A percentile compares a stretch with the other conserved stretches of the same genome.
These are phyloP conservation scores for Pelargonium fulgidum DNA, from an alignment of 441 rosid species.

Conservation along the genomic window DNA sequence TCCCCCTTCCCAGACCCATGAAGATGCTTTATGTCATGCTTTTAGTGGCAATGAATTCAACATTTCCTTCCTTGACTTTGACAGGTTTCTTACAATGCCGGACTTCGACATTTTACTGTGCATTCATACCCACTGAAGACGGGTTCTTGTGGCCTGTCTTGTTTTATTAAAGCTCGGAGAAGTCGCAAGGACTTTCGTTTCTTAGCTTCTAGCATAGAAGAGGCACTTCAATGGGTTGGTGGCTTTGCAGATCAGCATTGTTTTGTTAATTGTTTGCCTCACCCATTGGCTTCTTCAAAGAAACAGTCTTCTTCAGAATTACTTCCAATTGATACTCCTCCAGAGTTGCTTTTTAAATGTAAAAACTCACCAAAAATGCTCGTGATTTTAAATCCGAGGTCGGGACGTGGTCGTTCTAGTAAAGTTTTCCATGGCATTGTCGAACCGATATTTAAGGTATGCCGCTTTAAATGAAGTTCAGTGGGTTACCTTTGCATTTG, in stretches of 20 bases:
- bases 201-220: conserved; percentile 66
- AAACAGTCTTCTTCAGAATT: conserved; percentile 88
- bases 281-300: conserved; percentile 85
- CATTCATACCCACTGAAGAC: conserved; percentile 75
- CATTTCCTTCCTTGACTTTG: conserved; percentile 18
- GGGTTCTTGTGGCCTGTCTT: conserved; percentile 64
- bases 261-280: conserved; percentile 86
- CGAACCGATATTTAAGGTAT: conserved; percentile 95
- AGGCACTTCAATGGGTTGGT: conserved; percentile 97
- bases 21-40: not conserved
- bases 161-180: conserved; percentile 73
- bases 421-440: conserved; percentile 82
- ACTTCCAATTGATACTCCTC: conserved; percentile 75
- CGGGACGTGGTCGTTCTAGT: conserved; percentile 94
- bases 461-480: conserved; percentile 1
- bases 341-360: conserved; percentile 83
- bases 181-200: conserved; percentile 77
- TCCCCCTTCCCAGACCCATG: conserved; percentile 1
- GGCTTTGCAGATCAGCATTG: conserved; percentile 95
- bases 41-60: not conserved
- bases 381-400: conserved; percentile 90
- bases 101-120: conserved; percentile 82
- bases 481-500: not conserved
- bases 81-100: conserved; percentile 77
- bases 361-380: conserved; percentile 91